Evolutionary conservation across 1,139 yeast genomes (phyloP).

Genomic region (Zygosaccharomyces pseudobailii): DNA sequence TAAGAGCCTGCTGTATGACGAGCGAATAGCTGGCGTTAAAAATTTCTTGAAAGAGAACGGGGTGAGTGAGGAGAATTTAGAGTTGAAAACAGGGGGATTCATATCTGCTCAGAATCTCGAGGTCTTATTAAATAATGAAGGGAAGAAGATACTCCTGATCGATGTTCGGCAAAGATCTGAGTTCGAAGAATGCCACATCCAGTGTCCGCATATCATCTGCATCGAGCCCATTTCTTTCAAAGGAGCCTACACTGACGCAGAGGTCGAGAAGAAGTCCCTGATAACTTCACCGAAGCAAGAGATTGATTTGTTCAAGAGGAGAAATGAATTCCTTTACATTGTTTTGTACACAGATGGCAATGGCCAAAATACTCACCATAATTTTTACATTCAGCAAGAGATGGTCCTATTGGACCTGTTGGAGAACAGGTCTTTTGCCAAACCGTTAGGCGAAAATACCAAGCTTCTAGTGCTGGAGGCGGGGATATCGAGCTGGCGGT

Average conservation of each 20-base stretch:
- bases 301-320: slow-evolving; percentile 44
- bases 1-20: slow-evolving; percentile 26
- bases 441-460: slow-evolving; percentile 20
- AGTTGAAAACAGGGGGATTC: slow-evolving; percentile 13
- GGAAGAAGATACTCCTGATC: slow-evolving; percentile 43
- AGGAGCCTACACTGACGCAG: slow-evolving; percentile 48
- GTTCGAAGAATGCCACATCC: slow-evolving; percentile 57
- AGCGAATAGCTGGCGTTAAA: slow-evolving; percentile 26
- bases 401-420: slow-evolving; percentile 21
- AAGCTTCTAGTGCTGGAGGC: slow-evolving; percentile 21
- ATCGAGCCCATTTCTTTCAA: slow-evolving; percentile 62
- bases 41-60: slow-evolving; percentile 20
- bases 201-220: slow-evolving; percentile 50
- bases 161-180: slow-evolving; percentile 62
- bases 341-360: slow-evolving; percentile 54
- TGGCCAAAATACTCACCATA: slow-evolving; percentile 6
- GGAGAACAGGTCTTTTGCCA: slow-evolving; percentile 26
- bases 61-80: not conserved
- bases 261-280: slow-evolving; percentile 54
- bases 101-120: slow-evolving; percentile 17
- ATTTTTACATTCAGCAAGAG: slow-evolving; percentile 21
- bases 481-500: slow-evolving; percentile 25
- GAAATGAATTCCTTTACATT: slow-evolving; percentile 55
- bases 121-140: slow-evolving; percentile 14
- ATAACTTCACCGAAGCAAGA: slow-evolving; percentile 52